phyloP scores from a whole-genome alignment of 805 yeast species.

The Teunomyces gatunensis region DNA sequence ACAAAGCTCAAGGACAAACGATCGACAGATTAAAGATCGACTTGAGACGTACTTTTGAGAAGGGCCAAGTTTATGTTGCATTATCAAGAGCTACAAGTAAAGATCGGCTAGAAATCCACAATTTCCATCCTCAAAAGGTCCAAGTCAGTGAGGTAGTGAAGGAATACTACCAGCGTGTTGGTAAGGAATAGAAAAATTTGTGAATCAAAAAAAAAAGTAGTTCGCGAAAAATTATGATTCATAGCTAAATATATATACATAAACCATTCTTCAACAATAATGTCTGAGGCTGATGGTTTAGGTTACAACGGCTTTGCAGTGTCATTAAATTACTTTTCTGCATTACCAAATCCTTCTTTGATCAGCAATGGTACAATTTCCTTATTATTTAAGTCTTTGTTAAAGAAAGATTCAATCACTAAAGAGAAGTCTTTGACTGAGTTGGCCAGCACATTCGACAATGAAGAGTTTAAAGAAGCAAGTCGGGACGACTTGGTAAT shows the following conservation, averaged over 20 bases:
- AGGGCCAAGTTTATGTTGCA: conserved; percentile 84
- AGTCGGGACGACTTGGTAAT: conserved; percentile 49
- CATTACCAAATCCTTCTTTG: conserved; percentile 58
- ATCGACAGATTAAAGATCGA: conserved; percentile 69
- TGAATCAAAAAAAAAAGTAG: neutral
- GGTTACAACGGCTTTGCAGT: conserved; percentile 43
- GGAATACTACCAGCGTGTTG: conserved; percentile 23
- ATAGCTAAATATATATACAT: neutral
- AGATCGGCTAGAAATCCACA: conserved; percentile 61
- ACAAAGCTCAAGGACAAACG: conserved; percentile 85
- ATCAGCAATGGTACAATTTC: conserved; percentile 43
- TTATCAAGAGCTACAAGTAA: conserved; percentile 72
- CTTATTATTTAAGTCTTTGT: conserved; percentile 68
- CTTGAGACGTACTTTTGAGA: conserved; percentile 63
- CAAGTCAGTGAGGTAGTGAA: conserved; percentile 33
- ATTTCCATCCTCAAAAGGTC: conserved; percentile 59
- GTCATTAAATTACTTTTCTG: conserved; percentile 70
- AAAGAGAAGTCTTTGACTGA: conserved; percentile 76
- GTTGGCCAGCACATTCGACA: conserved; percentile 10
- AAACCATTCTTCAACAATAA: neutral
- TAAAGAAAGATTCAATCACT: conserved; percentile 81
- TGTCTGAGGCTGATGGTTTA: conserved; percentile 10
- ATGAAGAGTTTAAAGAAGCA: conserved; percentile 9
- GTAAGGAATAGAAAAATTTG: neutral
- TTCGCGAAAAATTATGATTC: conserved; percentile 1